Evolutionary conservation across 2,329 filamentous ascomycete genomes (phyloP), one percentile per base, ranked within the genome.

Genomic region (Lachnum nothofagi): DNA sequence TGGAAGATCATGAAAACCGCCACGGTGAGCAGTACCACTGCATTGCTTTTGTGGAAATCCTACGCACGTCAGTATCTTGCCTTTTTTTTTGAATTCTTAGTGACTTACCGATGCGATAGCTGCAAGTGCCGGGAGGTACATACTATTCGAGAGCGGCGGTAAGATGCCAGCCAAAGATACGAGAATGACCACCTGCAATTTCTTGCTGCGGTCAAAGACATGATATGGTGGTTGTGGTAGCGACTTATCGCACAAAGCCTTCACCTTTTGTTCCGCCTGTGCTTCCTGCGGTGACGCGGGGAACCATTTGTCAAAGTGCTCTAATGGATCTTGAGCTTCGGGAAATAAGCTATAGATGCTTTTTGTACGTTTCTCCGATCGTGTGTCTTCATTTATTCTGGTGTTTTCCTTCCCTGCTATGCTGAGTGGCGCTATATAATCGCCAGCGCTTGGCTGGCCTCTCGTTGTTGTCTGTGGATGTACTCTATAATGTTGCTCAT

Each of bases 1-100:
- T 82, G 79, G 24, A 82, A 72, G 42, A 82, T 70, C 46, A 58
- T 44, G 37, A 57, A 60, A 22, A 45, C 42, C 7, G 54, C 57
- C 4, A 60, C 46, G 10, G 56, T 55, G 6, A 60, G 27, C 16
- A 51, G 16, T 3, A 48, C 49, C 5, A 35, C 12, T 7, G 27
- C 16, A 3, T 25, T 17, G 35, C 51, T 59, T 16, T 56, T 48
- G 5, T 48, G 38, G 23, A 43, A 46, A 12, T 46, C 46, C 46
- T 48, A 44, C 16, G n/a, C 4, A 5, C 7, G 63, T 70, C n/a
- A 78, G 53, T 39, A 17, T 19, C 14, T 4, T 19, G 14, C 9
- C 17, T 50, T 37, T 2, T 42, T 6, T 27, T 16, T 16, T 14
- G 14, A 14, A 4, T 14, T 14, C 10, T 35, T 23, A 1, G 3